phyloP scores from a whole-genome alignment of 2,329 filamentous ascomycete species.

The Ophiostoma ips region DNA sequence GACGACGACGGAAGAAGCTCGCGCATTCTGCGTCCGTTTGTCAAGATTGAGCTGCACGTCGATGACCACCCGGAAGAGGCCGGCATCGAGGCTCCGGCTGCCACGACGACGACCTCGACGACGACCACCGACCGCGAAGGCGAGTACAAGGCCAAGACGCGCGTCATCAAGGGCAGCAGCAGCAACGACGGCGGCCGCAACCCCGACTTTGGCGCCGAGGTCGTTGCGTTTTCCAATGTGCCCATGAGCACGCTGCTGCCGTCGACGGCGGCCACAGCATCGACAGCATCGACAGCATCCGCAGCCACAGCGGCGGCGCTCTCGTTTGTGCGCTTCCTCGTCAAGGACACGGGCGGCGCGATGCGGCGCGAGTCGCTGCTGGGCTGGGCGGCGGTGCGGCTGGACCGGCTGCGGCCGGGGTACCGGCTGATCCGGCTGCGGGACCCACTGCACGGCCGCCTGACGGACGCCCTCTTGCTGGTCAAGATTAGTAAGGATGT shows the following conservation, averaged over 20 bases:
- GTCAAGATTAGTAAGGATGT: constrained; percentile 55
- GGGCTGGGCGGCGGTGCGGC: constrained; percentile 76
- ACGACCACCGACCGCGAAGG: constrained; percentile 39
- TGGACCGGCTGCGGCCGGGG: constrained; percentile 66
- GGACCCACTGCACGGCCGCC: constrained; percentile 46
- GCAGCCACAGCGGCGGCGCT: constrained; percentile 43
- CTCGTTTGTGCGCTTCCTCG: constrained; percentile 66
- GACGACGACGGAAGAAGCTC: background rate
- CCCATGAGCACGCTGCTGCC: constrained; percentile 21
- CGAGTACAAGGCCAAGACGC: constrained; percentile 39
- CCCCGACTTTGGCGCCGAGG: constrained; percentile 48
- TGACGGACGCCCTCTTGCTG: constrained; percentile 55
- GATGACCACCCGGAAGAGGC: constrained; percentile 32
- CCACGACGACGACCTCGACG: constrained; percentile 27
- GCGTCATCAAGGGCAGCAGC: constrained; percentile 1
- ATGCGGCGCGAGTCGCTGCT: constrained; percentile 64
- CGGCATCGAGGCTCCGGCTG: constrained; percentile 15
- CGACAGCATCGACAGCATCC: no score
- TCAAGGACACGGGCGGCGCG: constrained; percentile 61
- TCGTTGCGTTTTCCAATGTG: constrained; percentile 41
- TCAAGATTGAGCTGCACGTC: constrained; percentile 74
- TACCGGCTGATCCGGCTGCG: constrained; percentile 66
- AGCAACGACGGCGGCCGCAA: constrained; percentile 37
- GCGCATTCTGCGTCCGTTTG: constrained; percentile 56
- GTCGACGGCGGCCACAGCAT: constrained; percentile 19